Evolutionary conservation across 345 rosid genomes (phyloP), one percentile per base, ranked within the genome.

Genomic region (Arabidopsis arenosa): DNA sequence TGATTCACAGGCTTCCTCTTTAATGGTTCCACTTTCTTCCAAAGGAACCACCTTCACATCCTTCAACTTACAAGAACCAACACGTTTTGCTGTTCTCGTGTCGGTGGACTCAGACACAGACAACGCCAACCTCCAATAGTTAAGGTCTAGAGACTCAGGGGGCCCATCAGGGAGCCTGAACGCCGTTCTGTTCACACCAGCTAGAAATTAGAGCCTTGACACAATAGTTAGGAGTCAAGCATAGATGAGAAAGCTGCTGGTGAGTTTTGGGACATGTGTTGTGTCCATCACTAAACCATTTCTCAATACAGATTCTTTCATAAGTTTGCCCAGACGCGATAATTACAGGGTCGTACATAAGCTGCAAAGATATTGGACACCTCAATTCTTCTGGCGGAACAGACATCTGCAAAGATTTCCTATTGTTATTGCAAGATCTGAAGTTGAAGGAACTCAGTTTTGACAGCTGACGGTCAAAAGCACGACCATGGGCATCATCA

Each of bases 271-370:
- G 99, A 58, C 99, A 95, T 33, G 97, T 87, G 54, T 80, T 84
- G 69, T 95, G 99, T 65, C 99, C 98, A 76, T 95, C 99, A 57
- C 83, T 79, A 72, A 95, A 83, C 99, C 99, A 95, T 83, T 90
- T 95, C 84, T 90, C 99, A 47, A 95, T 88, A 70, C 98, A 95
- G 65, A 88, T 76, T 79, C 93, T 86, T 79, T 95, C 98, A 60
- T 92, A 95, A 0, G 99, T 95, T 82, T 95, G 98, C 60, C 99
- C 99, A 63, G 99, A 95, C n/a, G 96, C 85, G 82, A 95, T 87
- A 66, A 95, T 89, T 51, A 95, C 97, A 5, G 99, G 99, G 71
- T 95, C 98, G 37, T 81, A 85, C 98, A 95, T 95, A 65, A 95
- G 92, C 81, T 95, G 99, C 85, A 95, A 79, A 3, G 96, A 95